Conservation (phyloP, 169 alveolate species). For the Blepharisma undulans region DNA sequence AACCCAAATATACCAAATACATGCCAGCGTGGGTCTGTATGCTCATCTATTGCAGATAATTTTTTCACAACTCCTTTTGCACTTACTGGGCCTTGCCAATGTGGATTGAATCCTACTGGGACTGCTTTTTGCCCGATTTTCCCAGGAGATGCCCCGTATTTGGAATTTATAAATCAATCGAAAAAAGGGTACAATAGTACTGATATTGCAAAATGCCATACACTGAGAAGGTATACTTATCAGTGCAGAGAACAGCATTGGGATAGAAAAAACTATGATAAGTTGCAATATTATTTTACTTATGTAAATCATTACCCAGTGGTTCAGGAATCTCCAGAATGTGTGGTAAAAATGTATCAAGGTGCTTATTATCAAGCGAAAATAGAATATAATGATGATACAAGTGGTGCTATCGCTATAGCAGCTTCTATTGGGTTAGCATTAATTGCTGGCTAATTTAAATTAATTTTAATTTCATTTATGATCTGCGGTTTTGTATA, state of each 20-base stretch:
- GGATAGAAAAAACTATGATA: not conserved
- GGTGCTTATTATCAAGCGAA: not conserved
- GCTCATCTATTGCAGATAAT: not conserved
- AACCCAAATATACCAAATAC: not conserved
- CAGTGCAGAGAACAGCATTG: not conserved
- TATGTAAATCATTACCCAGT: not conserved
- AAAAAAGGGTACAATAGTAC: not conserved
- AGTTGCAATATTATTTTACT: not conserved
- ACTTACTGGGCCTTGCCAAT: not conserved
- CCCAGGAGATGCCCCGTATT: not conserved
- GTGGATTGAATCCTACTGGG: not conserved
- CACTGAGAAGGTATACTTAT: not conserved
- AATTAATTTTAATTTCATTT: not conserved
- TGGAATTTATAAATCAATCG: not conserved
- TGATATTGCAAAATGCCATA: not conserved
- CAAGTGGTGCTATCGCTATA: not conserved
- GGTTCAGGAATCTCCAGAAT: not conserved
- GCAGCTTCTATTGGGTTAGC: not conserved
- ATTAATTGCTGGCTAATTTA: not conserved
- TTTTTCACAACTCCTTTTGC: not conserved
- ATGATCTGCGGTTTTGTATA: too few relatives aligned
- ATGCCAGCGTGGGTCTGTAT: not conserved
- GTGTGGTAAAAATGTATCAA: not conserved
- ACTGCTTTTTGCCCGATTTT: not conserved
- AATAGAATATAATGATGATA: not conserved